Base-by-base conservation (phyloP, 1,284 basidiomycete genomes). In the Apiotrichum veenhuisii region DNA sequence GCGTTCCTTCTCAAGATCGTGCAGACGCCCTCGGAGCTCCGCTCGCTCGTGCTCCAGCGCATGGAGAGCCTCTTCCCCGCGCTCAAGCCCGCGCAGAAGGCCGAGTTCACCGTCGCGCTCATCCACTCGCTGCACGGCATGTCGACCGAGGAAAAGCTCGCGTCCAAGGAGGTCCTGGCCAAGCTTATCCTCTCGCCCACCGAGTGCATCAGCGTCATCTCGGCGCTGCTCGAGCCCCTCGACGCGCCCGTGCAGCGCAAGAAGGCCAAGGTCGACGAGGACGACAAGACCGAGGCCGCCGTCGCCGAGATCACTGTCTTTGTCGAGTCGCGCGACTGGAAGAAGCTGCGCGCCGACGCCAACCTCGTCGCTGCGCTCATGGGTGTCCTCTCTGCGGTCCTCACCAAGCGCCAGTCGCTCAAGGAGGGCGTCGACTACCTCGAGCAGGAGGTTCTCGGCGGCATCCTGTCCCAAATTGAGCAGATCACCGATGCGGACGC, bases 401-500 rank as follows among this genome's bases (percentile, higher is more conserved):
- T 88, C 3, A 84, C 86, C 48, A 75, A 76, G 59, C 64, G 75
- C 38, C 71, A 75, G 45, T 54, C 64, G 26, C 70, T 76, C 53
- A 71, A 65, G n/a, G 74, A 75, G 48, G 88, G 90, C 47, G 81
- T 85, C 25, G 85, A 83, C 64, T 96, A 91, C 66, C 78, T 88
- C n/a, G 86, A 91, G 70, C 92, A 95, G 73, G 81, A 92, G 62
- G 73, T 95, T 23, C 88, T 96, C 82, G 84, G 87, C 17, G 87
- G 87, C 3, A 81, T 94, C 46, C 86, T 91, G 59, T 85, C 83
- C 59, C 80, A 85, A 27, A 82, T 88, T 1, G 81, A 80, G 49
- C 82, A 84, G 64, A 81, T 92, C 45, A 53, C 40, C 50, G 69
- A 73, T 57, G 49, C 71, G 1, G 57, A 57, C n/a, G 65, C 75